These are phyloP conservation scores for Diddensiella transvaalensis DNA, from an alignment of 805 yeast species.

Conservation along the genomic window DNA sequence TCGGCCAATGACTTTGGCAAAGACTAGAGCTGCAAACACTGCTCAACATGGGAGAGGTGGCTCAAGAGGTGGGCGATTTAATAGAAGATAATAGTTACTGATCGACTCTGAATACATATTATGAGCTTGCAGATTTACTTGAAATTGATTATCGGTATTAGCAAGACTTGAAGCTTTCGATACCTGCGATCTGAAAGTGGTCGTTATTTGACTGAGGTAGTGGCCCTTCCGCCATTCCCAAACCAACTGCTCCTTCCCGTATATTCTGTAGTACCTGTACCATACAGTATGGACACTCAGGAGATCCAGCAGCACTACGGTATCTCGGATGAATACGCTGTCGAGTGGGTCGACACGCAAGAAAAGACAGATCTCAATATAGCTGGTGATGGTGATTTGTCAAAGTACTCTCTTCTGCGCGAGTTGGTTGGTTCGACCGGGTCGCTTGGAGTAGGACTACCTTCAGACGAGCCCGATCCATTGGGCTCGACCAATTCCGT, in stretches of 20 bases:
- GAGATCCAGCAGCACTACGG: constrained; percentile 22
- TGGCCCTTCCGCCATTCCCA: too few species aligned
- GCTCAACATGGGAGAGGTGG: constrained; percentile 23
- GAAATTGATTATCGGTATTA: too few species aligned
- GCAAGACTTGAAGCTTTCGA: too few species aligned
- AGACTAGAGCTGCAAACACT: constrained; percentile 22
- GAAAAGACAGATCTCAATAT: constrained; percentile 1
- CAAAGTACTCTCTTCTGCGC: constrained; percentile 23
- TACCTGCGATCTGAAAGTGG: too few species aligned
- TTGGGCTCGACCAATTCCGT: constrained; percentile 50
- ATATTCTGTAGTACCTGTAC: too few species aligned
- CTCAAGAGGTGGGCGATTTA: constrained; percentile 18
- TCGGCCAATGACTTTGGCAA: constrained; percentile 38
- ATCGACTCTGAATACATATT: too few species aligned
- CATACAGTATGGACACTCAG: constrained; percentile 3
- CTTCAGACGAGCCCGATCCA: constrained; percentile 49
- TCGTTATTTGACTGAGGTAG: too few species aligned
- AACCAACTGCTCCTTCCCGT: too few species aligned
- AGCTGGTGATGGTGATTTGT: constrained; percentile 8
- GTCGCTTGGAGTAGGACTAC: constrained; percentile 3
- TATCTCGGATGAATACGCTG: constrained; percentile 20
- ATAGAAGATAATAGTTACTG: neutral
- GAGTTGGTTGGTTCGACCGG: constrained; percentile 11
- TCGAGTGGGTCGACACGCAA: constrained; percentile 21
- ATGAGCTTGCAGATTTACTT: too few species aligned